phyloP scores from a whole-genome alignment of 345 rosid species.

The Brassica juncea region DNA sequence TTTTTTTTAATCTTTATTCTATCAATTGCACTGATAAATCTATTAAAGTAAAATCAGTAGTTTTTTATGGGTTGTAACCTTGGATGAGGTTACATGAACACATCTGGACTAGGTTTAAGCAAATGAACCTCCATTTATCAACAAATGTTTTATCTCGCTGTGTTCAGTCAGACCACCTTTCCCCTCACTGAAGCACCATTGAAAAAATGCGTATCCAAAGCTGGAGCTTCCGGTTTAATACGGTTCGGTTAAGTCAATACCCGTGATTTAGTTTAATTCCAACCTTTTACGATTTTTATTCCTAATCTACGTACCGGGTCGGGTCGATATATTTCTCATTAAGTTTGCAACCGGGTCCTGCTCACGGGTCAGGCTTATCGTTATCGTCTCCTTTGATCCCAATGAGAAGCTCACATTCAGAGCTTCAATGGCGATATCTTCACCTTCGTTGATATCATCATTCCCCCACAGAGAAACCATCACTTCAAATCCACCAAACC shows the following conservation, averaged over 20 bases:
- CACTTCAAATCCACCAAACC: constrained; percentile 26
- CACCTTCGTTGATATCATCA: constrained; percentile 28
- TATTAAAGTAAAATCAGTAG: too few species aligned
- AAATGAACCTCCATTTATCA: too few species aligned
- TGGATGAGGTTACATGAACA: too few species aligned
- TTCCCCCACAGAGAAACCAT: constrained; percentile 26
- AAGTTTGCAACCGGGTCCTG: constrained; percentile 19
- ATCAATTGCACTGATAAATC: too few species aligned
- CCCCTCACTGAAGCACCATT: constrained; percentile 53
- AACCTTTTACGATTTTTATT: background rate
- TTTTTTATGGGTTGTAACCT: too few species aligned
- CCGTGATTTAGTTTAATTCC: background rate
- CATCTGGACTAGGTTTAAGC: too few species aligned
- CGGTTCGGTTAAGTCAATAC: constrained; percentile 4
- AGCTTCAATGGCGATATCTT: constrained; percentile 48
- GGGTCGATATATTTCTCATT: background rate
- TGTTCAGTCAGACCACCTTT: too few species aligned
- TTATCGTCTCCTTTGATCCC: background rate
- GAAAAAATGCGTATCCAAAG: constrained; percentile 89
- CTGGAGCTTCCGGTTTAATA: constrained; percentile 72
- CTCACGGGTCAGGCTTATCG: constrained; percentile 1
- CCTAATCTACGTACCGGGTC: background rate
- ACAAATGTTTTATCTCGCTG: too few species aligned
- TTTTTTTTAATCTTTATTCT: too few species aligned
- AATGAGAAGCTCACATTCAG: constrained; percentile 33